Evolutionary conservation across 2,329 filamentous ascomycete species (phyloP).

Genomic region (Chrysoporthe austroafricana): DNA sequence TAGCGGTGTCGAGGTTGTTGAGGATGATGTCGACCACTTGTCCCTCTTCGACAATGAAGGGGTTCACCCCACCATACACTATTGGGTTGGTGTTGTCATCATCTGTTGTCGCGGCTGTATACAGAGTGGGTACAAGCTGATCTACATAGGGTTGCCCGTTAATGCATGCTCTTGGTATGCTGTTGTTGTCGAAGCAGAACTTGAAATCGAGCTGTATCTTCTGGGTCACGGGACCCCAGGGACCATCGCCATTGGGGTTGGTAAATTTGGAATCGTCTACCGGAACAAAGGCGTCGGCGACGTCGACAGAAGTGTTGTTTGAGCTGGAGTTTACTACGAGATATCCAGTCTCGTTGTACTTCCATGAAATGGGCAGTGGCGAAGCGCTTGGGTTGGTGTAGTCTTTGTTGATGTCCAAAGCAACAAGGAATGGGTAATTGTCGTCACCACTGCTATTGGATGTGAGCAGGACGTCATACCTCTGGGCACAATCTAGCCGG

Average conservation of each 20-base stretch:
- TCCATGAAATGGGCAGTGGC: conserved; percentile 35
- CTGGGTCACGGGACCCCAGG: conserved; percentile 57
- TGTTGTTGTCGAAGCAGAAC: conserved; percentile 65
- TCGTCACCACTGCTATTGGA: conserved; percentile 38
- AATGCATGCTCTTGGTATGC: conserved; percentile 63
- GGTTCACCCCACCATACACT: conserved; percentile 49
- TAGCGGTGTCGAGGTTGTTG: conserved; percentile 52
- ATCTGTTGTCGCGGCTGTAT: conserved; percentile 67
- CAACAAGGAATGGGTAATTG: conserved; percentile 50
- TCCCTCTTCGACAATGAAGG: conserved; percentile 44
- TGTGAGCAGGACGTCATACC: conserved; percentile 49
- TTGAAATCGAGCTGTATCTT: conserved; percentile 59
- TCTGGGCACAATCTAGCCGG: conserved; percentile 48
- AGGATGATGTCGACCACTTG: conserved; percentile 52
- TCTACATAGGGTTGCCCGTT: conserved; percentile 70
- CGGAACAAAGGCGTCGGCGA: conserved; percentile 49
- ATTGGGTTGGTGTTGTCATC: conserved; percentile 45
- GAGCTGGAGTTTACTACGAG: conserved; percentile 43
- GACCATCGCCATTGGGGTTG: conserved; percentile 55
- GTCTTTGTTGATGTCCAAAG: conserved; percentile 50
- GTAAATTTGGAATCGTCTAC: conserved; percentile 66
- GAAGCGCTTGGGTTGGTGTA: conserved; percentile 38
- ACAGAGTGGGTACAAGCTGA: conserved; percentile 72
- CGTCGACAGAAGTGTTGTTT: conserved; percentile 35
- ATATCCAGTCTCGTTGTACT: conserved; percentile 48